These are phyloP conservation scores for Aspergillus spinulosporus DNA, from an alignment of 2,329 filamentous ascomycete species.

Conservation along the genomic window DNA sequence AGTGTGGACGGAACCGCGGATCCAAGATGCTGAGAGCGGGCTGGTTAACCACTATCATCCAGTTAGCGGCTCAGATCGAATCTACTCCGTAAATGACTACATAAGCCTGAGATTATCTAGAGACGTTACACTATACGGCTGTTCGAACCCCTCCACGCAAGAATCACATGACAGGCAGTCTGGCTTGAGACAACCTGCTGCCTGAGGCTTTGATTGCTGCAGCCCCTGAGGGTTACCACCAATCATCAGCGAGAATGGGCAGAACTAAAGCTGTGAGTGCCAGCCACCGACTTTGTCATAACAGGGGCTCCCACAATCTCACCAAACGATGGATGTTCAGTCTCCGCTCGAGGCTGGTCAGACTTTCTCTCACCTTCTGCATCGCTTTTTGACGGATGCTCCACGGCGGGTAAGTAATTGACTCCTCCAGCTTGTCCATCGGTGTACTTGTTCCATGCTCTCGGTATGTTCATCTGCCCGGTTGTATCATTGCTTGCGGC, in stretches of 20 bases:
- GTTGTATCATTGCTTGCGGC: not conserved
- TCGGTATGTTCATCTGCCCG: not conserved
- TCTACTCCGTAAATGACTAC: too few species aligned
- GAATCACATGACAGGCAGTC: not conserved
- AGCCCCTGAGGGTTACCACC: constrained; percentile 17
- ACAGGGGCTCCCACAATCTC: constrained; percentile 6
- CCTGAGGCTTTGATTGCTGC: constrained; percentile 8
- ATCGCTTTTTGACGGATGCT: not conserved
- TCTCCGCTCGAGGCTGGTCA: constrained; percentile 7
- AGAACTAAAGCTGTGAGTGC: constrained; percentile 8
- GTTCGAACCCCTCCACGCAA: not conserved
- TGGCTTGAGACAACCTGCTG: not conserved
- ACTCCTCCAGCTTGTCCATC: constrained; percentile 2
- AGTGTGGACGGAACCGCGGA: not conserved
- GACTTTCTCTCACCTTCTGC: not conserved
- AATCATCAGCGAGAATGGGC: constrained; percentile 15
- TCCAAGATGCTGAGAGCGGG: not conserved
- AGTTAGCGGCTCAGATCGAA: not conserved
- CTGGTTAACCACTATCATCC: not conserved
- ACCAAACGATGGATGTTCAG: constrained; percentile 5
- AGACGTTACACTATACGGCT: too few species aligned
- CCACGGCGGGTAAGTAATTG: constrained; percentile 7
- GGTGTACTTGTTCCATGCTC: not conserved
- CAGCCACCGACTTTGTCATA: constrained; percentile 27
- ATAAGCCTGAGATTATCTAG: too few species aligned